Evolutionary conservation across 164 flowering plant species (phyloP), one percentile per base, ranked within the genome.

Genomic region (Stephania japonica): DNA sequence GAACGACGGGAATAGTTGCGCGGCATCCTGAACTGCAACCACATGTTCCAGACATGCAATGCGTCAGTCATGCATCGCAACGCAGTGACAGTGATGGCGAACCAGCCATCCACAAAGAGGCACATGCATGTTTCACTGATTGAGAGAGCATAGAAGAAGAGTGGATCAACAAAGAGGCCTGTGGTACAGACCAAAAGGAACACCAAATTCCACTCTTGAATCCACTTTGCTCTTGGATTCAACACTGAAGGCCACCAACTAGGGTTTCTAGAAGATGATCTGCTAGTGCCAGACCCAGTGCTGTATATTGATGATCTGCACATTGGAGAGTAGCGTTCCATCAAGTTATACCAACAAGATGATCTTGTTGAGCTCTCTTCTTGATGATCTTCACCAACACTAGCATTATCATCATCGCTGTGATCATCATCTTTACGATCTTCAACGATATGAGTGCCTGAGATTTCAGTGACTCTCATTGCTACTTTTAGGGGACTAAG

Each of bases 81-180:
- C 1, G 70, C 91, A 8, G 97, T 95, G 9, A 92, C 89, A 19
- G 95, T 87, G 72, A 95, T 79, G 80, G 96, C 91, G 75, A 95
- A 85, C 98, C 98, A 95, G 10, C 98, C 99, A 80, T 95, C 99
- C 14, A 95, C 82, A 79, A 86, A 92, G 56, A 95, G 85, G 71
- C 99, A 92, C 90, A 91, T 81, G 74, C 87, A 89, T 23, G 84
- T 80, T 16, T 89, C 91, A 77, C 91, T 91, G 25, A 95, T 83
- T 0, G 99, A 91, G 24, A 95, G 85, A 1, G 93, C 80, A 80
- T 95, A 92, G 87, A 95, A 91, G 85, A 95, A 95, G 72, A 95
- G 84, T 0, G 99, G 99, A 76, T 95, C 99, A 2, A 95, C 86
- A 62, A 91, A 89, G 4, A 92, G 86, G 0, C 99, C 99, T 2